phyloP scores from a whole-genome alignment of 2,329 filamentous ascomycete genomes.

The Graphiopsis chlorocephala region DNA sequence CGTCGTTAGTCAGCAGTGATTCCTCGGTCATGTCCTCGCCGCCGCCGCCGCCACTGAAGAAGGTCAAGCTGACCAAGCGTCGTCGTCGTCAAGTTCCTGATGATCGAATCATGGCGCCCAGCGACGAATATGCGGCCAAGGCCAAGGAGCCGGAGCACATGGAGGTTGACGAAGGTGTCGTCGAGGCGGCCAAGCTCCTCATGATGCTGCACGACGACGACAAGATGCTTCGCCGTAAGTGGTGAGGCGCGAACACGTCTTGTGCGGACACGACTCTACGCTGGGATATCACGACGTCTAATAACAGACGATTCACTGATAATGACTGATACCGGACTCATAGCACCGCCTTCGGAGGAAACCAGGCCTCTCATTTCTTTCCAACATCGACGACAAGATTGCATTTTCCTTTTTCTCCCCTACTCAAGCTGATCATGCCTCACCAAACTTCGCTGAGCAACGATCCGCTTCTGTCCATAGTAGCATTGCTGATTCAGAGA shows the following conservation, averaged over 20 bases:
- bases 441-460: not conserved
- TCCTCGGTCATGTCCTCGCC: not conserved
- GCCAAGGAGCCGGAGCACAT: not conserved
- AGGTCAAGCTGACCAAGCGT: not conserved
- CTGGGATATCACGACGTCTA: too few species aligned
- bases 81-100: not conserved
- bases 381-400: not conserved
- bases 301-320: not conserved
- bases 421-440: not conserved
- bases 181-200: not conserved
- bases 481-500: not conserved
- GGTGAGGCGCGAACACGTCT: not conserved
- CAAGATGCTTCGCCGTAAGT: not conserved
- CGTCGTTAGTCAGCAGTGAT: not conserved
- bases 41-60: not conserved
- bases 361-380: not conserved
- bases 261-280: not conserved
- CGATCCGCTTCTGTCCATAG: not conserved
- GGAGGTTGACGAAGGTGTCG: not conserved
- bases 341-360: not conserved
- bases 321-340: not conserved
- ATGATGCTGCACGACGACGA: not conserved
- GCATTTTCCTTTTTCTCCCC: not conserved
- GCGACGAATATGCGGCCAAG: not conserved
- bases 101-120: not conserved